Evolutionary conservation across 192 early-diverging fungal genomes (phyloP), one percentile per base, ranked within the genome.

Genomic region (Allomyces macrogynus): DNA sequence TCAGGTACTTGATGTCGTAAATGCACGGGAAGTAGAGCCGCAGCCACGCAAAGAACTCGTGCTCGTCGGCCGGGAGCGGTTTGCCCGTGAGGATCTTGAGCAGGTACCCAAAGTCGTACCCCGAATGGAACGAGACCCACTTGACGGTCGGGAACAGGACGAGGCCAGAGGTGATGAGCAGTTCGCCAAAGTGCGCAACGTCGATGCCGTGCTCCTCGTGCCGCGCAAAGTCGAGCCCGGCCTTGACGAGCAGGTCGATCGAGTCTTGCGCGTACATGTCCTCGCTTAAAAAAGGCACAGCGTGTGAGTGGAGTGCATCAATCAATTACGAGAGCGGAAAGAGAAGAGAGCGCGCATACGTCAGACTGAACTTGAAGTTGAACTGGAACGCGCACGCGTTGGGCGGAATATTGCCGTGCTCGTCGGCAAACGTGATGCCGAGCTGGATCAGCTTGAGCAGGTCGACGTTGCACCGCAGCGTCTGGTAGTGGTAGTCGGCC

Each of bases 201-300:
- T 96, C 90, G 62, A 99, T 95, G 11, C 96, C 96, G 69, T 84
- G 91, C 70, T 96, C 90, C 64, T 95, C 90, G 72, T 97, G 86
- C 70, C 89, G 89, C 70, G 90, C 85, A 76, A 99, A 99, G 74
- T 99, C 94, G 63, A 99, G 96, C 3, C 96, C 96, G 22, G 93
- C 93, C 70, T 99, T 99, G 42, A 84, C 87, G 70, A 99, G 76
- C 60, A 99, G 74, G 63, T 99, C 96, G 64, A 99, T 97, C 10
- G 96, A 99, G 73, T 96, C 92, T 75, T 93, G 94, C 14, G 96
- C 96, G 70, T 95, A 99, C 96, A 99, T 99, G 76, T 97, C 94
- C 49, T 86, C 86, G 62, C 85, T 89, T 27, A 4, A 1, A 4
- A 27, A 4, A 27, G 26, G 26, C 26, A n/a, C 26, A 27, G 26